Percentiles rank a stretch among this genome's conserved stretches.
These are phyloP conservation scores for Pisolithus orientalis DNA, from an alignment of 768 basidiomycete genomes.

Conservation along the genomic window DNA sequence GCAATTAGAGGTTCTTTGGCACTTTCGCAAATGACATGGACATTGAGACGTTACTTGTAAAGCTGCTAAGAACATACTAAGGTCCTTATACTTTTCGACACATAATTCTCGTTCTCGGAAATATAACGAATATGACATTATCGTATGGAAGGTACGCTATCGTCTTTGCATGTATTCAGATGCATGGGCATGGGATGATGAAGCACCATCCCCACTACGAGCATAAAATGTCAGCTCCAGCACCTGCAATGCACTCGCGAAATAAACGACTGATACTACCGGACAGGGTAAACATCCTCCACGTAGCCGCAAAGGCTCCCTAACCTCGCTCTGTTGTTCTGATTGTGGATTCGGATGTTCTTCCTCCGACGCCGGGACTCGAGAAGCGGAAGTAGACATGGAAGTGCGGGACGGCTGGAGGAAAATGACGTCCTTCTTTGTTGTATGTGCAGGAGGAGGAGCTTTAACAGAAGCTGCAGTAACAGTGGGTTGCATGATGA, in stretches of 20 bases:
- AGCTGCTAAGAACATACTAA: too few relatives aligned
- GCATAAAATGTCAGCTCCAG: background rate
- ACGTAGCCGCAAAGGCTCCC: slow-evolving; percentile 15
- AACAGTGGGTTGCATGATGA: background rate
- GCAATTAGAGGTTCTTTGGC: too few relatives aligned
- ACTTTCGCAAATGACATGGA: too few relatives aligned
- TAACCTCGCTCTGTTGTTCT: slow-evolving; percentile 3
- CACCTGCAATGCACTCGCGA: background rate
- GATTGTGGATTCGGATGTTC: background rate
- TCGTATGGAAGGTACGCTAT: too few relatives aligned
- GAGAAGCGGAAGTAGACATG: slow-evolving; percentile 8
- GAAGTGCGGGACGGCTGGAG: slow-evolving; percentile 12
- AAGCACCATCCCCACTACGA: slow-evolving; percentile 32
- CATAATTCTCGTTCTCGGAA: too few relatives aligned
- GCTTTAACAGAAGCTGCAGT: slow-evolving; percentile 3
- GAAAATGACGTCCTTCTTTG: slow-evolving; percentile 3
- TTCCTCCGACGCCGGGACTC: background rate
- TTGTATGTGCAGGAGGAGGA: slow-evolving; percentile 4
- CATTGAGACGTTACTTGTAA: too few relatives aligned
- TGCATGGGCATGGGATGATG: slow-evolving; percentile 31
- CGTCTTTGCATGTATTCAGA: too few relatives aligned
- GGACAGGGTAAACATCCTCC: slow-evolving; percentile 31
- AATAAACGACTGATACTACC: slow-evolving; percentile 9
- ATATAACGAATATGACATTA: too few relatives aligned
- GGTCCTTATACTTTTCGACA: too few relatives aligned